Percentiles rank a stretch among this genome's conserved stretches.
Evolutionary conservation across 148 eudicot species (phyloP).

Genomic region (Vaccinium darrowii): DNA sequence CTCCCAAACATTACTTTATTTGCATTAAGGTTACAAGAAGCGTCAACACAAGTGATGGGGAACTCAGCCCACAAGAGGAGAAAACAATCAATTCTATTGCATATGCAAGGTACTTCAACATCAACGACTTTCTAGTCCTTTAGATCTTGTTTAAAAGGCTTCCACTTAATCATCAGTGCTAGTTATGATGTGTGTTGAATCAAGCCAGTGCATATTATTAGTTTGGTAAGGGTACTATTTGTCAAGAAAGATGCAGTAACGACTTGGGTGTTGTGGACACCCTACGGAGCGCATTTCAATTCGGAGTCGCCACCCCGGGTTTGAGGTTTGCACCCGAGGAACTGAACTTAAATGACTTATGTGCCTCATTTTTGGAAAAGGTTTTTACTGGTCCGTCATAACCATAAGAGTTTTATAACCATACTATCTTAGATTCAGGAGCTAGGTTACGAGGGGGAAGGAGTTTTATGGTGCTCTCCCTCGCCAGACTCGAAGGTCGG

Average conservation of each 20-base stretch:
- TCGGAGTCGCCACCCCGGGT: too few species aligned
- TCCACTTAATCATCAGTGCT: background rate
- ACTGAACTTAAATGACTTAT: too few species aligned
- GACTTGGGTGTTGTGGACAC: background rate
- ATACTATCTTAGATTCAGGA: too few species aligned
- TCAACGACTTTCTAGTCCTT: background rate
- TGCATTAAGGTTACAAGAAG: conserved; percentile 41
- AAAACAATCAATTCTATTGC: conserved; percentile 38
- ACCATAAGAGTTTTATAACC: too few species aligned
- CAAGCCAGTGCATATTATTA: background rate
- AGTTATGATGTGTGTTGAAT: background rate
- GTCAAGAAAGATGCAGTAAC: background rate
- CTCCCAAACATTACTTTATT: conserved; percentile 2
- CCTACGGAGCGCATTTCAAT: too few species aligned
- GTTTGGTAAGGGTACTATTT: background rate
- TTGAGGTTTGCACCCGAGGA: too few species aligned
- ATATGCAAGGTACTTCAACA: conserved; percentile 33
- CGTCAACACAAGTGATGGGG: conserved; percentile 26
- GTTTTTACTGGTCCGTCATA: too few species aligned
- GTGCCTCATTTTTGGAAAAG: too few species aligned
- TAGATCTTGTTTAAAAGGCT: background rate
- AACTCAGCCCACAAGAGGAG: conserved; percentile 40
- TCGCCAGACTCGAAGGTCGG: too few species aligned
- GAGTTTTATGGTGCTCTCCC: too few species aligned
- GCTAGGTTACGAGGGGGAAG: too few species aligned